Base-by-base conservation (phyloP, 2,329 filamentous ascomycete genomes). In the Curvularia verruculosa region DNA sequence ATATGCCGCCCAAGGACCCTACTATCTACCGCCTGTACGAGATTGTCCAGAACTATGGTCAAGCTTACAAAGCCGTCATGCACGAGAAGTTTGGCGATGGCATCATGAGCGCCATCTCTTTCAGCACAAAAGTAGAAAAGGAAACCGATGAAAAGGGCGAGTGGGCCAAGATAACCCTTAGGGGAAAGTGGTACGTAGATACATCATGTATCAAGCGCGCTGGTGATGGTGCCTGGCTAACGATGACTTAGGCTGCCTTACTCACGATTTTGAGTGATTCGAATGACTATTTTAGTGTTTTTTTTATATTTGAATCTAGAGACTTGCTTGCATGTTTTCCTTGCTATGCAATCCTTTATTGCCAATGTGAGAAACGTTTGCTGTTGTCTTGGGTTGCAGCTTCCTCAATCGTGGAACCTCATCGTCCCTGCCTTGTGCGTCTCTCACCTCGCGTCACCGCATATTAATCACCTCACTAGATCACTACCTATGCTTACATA, bases 61-160 rank as follows among this genome's bases (percentile, higher is more conserved):
- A 96, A 76, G 91, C 93, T 0, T 97, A 96, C 80, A 97, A 97
- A 83, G 93, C 92, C 0, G 85, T 98, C 4, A 75, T 97, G 77
- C 97, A 98, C 67, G 94, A 98, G 84, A 97, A 97, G 83, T 83
- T 83, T 68, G 81, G 81, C 7, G 81, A 83, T 58, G 94, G 94
- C 1, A 98, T 98, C 72, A 97, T 98, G 94, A 96, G 92, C 73
- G 94, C 93, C 1, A 96, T 97, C 72, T 87, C 87, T 15, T 97
- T 96, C 77, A 90, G 87, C 50, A 96, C 92, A 0, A 92, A 92
- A 72, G 90, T 98, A 2, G 92, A 97, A 76, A 96, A 96, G 84
- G 94, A 98, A 84, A 87, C 88, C 1, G 94, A 97, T 75, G 87
- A 89, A 59, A 85, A 90, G 69, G 93, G 92, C 51, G 82, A 89